phyloP scores from a whole-genome alignment of 805 yeast genomes.

The Scheffersomyces stipitis region DNA sequence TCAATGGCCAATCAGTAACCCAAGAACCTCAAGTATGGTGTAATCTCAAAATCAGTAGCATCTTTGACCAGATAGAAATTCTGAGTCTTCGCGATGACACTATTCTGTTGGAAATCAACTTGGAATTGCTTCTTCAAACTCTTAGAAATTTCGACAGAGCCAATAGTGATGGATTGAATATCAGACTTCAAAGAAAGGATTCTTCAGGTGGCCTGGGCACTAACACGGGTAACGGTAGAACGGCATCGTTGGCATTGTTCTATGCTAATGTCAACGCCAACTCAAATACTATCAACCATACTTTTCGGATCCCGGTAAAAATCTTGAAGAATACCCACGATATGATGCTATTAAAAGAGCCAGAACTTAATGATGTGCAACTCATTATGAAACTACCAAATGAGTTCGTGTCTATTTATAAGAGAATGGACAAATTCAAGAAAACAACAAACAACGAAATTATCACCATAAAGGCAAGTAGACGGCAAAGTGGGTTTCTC shows the following conservation, averaged over 20 bases:
- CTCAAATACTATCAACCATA: slow-evolving; percentile 54
- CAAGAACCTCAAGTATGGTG: slow-evolving; percentile 72
- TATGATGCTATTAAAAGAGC: slow-evolving; percentile 54
- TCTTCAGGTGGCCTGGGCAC: slow-evolving; percentile 21
- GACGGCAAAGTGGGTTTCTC: slow-evolving; percentile 45
- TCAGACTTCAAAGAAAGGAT: slow-evolving; percentile 51
- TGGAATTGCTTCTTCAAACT: slow-evolving; percentile 60
- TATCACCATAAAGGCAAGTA: slow-evolving; percentile 50
- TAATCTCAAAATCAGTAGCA: slow-evolving; percentile 42
- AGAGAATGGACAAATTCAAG: slow-evolving; percentile 65
- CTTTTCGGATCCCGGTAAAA: slow-evolving; percentile 70
- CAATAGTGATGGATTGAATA: slow-evolving; percentile 48
- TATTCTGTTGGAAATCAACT: slow-evolving; percentile 60
- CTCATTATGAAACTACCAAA: slow-evolving; percentile 52
- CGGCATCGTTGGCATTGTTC: slow-evolving; percentile 55
- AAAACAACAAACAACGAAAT: slow-evolving; percentile 40
- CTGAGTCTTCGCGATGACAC: slow-evolving; percentile 53
- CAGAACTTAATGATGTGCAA: slow-evolving; percentile 55
- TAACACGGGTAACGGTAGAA: slow-evolving; percentile 29
- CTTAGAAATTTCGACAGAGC: slow-evolving; percentile 56
- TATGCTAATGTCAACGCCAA: slow-evolving; percentile 48
- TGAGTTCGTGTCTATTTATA: slow-evolving; percentile 54
- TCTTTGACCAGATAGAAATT: slow-evolving; percentile 52
- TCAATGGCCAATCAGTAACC: slow-evolving; percentile 37
- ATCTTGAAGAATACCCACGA: slow-evolving; percentile 57